Base-by-base conservation (phyloP, 2,329 filamentous ascomycete species). In the Moelleriella libera region DNA sequence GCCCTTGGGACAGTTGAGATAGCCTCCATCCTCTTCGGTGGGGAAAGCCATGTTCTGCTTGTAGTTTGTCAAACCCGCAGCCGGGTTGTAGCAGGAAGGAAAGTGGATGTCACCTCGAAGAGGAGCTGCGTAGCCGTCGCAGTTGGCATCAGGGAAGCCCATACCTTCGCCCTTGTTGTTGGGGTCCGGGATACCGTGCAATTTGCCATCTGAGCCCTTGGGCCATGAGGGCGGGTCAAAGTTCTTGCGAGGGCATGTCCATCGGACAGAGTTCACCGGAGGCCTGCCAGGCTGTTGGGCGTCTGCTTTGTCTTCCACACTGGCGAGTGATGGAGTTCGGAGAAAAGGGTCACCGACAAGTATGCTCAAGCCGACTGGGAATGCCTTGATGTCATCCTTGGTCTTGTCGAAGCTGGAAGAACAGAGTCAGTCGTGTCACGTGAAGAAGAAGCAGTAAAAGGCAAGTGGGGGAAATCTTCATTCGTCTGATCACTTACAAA, bases 21-120 rank as follows among this genome's bases (percentile, higher is more conserved):
- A 70, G 48, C 74, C 74, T 50, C 68, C 66, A 44, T 61, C 59
- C 29, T 52, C 60, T 44, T 63, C 59, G 4, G 62, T 62, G n/a
- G 82, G 83, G 58, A 76, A 86, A 28, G 67, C 71, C 71, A 82
- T 82, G 68, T 86, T 85, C 54, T 70, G 73, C 58, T 72, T 68
- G 68, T 78, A 79, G 64, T 81, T 70, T 32, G 69, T 64, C 41
- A 81, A 67, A 48, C 75, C 78, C 44, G 73, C 69, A 41, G 72
- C 60, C 31, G 82, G 82, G 62, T 86, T 75, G 73, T 84, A 86
- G 70, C 83, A 86, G 5, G 79, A 81, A 5, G 83, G 83, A 66
- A 86, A 84, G 68, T 83, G 82, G 41, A 85, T 66, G 53, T 86
- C 81, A 48, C 75, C 72, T 40, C 82, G 77, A 43, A 80, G 70